Percentiles rank a stretch among this genome's conserved stretches.
phyloP scores from a whole-genome alignment of 441 rosid genomes.

The Gossypium schwendimanii region DNA sequence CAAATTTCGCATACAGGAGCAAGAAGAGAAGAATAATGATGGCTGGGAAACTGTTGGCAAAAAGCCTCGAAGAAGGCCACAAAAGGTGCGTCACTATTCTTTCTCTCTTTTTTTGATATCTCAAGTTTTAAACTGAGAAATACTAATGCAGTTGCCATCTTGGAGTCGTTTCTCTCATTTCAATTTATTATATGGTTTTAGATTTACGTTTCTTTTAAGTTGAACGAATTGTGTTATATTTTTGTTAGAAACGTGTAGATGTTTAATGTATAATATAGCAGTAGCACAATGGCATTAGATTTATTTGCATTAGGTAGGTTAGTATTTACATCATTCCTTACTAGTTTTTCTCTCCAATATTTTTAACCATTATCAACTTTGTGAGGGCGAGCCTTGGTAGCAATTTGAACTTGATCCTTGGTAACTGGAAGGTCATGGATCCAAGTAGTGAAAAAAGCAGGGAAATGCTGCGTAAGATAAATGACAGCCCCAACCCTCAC shows the following conservation, averaged over 20 bases:
- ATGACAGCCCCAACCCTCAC: not conserved
- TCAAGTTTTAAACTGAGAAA: not conserved
- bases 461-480: not conserved
- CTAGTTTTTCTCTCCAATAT: not conserved
- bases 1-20: slow-evolving; percentile 27
- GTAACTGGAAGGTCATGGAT: not conserved
- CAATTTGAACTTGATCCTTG: not conserved
- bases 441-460: not conserved
- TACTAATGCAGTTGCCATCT: not conserved
- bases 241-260: not conserved
- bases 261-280: not conserved
- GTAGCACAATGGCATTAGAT: not conserved
- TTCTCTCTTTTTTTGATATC: not conserved
- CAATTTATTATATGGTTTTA: not conserved
- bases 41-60: slow-evolving; percentile 84
- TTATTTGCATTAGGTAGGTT: not conserved
- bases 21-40: slow-evolving; percentile 32
- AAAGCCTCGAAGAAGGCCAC: slow-evolving; percentile 47
- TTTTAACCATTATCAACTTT: not conserved
- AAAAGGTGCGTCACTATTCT: slow-evolving; percentile 38
- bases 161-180: not conserved
- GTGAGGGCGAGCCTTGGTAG: not conserved
- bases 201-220: not conserved
- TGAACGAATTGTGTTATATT: not conserved
- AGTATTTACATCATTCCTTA: not conserved